Conservation (phyloP, 345 rosid species). For the Salix exigua region DNA sequence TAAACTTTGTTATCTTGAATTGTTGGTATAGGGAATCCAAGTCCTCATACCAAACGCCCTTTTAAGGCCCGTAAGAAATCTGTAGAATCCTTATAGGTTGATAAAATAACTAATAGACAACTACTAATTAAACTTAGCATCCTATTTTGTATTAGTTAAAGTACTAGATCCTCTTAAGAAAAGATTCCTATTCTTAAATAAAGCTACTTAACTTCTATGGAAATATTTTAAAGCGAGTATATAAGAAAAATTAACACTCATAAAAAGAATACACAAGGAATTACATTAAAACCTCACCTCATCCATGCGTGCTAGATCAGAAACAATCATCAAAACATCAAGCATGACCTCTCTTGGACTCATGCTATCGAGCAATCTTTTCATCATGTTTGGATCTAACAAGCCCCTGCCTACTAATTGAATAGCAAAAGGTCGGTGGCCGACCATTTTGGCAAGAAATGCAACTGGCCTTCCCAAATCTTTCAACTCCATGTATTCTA, state of each 20-base stretch:
- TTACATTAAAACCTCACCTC: constrained; percentile 48
- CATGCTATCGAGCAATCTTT: constrained; percentile 61
- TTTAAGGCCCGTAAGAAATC: no score
- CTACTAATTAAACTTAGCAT: no score
- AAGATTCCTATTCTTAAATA: no score
- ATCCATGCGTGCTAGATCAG: constrained; percentile 94
- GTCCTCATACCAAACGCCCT: no score
- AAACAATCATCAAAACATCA: constrained; percentile 83
- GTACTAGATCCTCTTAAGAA: no score
- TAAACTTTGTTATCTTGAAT: no score
- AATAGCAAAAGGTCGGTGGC: constrained; percentile 69
- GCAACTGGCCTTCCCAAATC: constrained; percentile 87
- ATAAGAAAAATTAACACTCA: not conserved
- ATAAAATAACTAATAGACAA: no score
- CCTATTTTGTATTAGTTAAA: no score
- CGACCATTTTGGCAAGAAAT: constrained; percentile 84
- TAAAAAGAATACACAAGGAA: not conserved
- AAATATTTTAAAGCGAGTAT: no score
- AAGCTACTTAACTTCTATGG: no score
- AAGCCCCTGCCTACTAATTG: constrained; percentile 84
- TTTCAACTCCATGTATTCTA: constrained; percentile 74
- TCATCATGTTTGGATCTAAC: constrained; percentile 69
- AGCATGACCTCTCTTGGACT: constrained; percentile 76
- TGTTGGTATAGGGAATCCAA: no score
- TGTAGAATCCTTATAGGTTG: no score